Evolutionary conservation across 768 basidiomycete species (phyloP), one percentile per base, ranked within the genome.

Genomic region (Crassisporium funariophilum): DNA sequence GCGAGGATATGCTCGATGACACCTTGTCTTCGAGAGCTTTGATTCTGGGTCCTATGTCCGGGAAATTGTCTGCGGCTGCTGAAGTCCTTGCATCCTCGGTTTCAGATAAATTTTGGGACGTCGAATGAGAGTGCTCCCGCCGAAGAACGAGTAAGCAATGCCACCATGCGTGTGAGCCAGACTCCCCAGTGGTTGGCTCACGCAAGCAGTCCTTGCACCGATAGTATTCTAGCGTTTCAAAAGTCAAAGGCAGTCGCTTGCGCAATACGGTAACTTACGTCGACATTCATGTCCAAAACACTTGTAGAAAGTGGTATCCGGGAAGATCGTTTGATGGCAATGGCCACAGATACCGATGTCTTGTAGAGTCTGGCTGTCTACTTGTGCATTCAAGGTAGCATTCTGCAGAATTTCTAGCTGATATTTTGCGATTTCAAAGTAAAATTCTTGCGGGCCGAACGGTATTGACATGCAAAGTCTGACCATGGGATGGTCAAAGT

Each of bases 161-260:
- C 51, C 51, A 52, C 51, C 51, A 52, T 40, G 40, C 42, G 23
- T 52, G 51, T 0, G 37, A 35, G 15, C 44, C 46, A 3, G 46
- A 11, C 15, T 43, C 42, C 3, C 41, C 41, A 24, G 20, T 36
- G 4, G 12, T 33, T 12, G 40, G 20, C 9, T 41, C 22, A 15
- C 39, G 25, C 11, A 17, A 35, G 22, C 51, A 52, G 5, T 27
- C 24, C 2, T 31, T 22, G n/a, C 51, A 52, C 4, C 39, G 33
- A 27, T 15, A 38, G 22, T 35, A 23, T 6, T 31, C 33, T 51
- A 42, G 27, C 24, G 36, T 12, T 25, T 15, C 19, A 16, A 20
- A 23, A 25, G 12, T 19, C 19, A 44, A 6, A 38, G 16, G 34
- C 22, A 25, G 41, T n/a, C 20, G 29, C 41, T 16, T 15, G 25